Base-by-base conservation (phyloP, 495 filamentous ascomycete species). In the Penicillium cinerascens region DNA sequence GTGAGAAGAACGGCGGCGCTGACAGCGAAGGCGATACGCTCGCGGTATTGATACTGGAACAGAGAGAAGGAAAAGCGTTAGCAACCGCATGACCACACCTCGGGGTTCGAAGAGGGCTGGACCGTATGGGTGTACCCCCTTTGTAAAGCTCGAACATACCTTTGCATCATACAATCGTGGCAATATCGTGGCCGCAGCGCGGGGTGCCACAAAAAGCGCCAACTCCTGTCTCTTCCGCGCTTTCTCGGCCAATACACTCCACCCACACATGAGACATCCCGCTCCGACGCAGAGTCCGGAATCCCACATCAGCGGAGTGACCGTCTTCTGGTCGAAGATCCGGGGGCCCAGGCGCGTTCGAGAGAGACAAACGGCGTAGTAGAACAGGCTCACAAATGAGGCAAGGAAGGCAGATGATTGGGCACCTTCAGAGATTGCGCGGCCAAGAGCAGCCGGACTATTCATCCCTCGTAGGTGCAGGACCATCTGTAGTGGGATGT, bases 291-390 rank as follows among this genome's bases (percentile, higher is more conserved):
- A 93, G 10, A 91, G 58, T 4, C 91, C 90, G 36, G 76, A 75
- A 59, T 86, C 82, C 81, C 80, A 83, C 75, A 78, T 80, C 63
- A 73, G 57, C 11, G 81, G 79, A 33, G 76, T 81, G 27, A 85
- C 60, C 0, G 68, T 70, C 37, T 81, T 75, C 2, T 61, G 70
- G 16, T 78, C 73, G 23, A 92, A 72, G 21, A 95, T 27, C 43
- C 71, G 73, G 2, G 92, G 92, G 0, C 92, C 91, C 8, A 96
- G 45, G n/a, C 87, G 75, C 3, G 87, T 92, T 27, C 92, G 81
- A 2, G 87, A 78, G 0, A 96, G 81, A 63, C 92, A 97, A 6
- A 97, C 87, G 23, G 84, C 82, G 66, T 96, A 96, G 71, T 92
- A 97, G 56, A 93, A 95, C 2, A 92, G 73, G 9, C 80, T 72